Conservation (phyloP, 352 stramenopile species). For the Pythium guiyangense region DNA sequence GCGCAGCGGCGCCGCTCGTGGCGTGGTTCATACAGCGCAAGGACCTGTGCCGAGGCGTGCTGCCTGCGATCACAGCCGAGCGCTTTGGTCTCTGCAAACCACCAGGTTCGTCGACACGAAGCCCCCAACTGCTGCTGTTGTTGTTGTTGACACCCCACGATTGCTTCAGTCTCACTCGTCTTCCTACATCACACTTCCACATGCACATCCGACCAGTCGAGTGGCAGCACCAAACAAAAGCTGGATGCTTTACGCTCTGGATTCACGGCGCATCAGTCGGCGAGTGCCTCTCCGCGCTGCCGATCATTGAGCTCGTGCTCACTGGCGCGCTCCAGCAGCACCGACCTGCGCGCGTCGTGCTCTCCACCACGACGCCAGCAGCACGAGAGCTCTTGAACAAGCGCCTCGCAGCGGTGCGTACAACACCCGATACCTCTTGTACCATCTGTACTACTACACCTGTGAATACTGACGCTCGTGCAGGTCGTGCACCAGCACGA, state of each 20-base stretch:
- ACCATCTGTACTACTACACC: slow-evolving; percentile 8
- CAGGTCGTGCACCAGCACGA: neutral
- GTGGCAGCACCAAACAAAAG: slow-evolving; percentile 15
- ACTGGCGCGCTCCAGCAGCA: slow-evolving; percentile 15
- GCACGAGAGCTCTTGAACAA: slow-evolving; percentile 38
- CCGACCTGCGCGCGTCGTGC: slow-evolving; percentile 32
- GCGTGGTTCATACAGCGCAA: slow-evolving; percentile 51
- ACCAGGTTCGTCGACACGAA: slow-evolving; percentile 17
- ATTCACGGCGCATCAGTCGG: slow-evolving; percentile 74
- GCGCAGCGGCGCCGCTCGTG: slow-evolving; percentile 40
- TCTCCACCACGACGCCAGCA: slow-evolving; percentile 67
- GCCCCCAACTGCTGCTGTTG: neutral
- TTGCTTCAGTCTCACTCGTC: neutral
- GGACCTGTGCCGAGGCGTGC: slow-evolving; percentile 35
- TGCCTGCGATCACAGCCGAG: slow-evolving; percentile 29
- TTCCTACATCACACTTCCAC: neutral
- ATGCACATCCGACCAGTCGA: slow-evolving; percentile 8
- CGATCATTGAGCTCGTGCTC: slow-evolving; percentile 51
- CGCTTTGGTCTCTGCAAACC: slow-evolving; percentile 41
- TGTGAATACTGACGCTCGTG: neutral
- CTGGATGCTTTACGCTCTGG: slow-evolving; percentile 40
- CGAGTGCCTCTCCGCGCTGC: slow-evolving; percentile 64
- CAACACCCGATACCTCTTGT: neutral
- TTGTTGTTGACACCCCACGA: neutral
- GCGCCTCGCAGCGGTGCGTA: slow-evolving; percentile 13